A percentile compares a stretch with the other conserved stretches of the same genome.
These are phyloP conservation scores for Nakazawaea peltata DNA, from an alignment of 805 yeast genomes.

Conservation along the genomic window DNA sequence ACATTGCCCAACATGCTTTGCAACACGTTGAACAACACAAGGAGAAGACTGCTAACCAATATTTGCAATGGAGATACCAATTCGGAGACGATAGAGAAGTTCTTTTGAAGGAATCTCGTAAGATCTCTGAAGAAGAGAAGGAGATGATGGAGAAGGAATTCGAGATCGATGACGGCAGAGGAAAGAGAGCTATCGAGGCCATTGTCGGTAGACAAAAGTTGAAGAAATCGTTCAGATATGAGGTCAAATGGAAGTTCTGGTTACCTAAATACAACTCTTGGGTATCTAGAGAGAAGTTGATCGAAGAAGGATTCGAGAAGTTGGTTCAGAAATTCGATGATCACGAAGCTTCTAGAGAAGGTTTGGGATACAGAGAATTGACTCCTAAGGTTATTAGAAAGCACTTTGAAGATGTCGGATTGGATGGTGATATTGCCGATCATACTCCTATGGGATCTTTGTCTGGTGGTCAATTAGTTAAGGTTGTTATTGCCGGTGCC, in stretches of 20 bases:
- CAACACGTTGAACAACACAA: conserved; percentile 96
- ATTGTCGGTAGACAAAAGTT: conserved; percentile 95
- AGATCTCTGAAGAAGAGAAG: conserved; percentile 70
- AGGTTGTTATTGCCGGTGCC: conserved; percentile 98
- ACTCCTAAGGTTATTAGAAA: conserved; percentile 88
- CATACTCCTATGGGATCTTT: conserved; percentile 95
- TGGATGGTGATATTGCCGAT: conserved; percentile 97
- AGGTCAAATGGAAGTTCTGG: conserved; percentile 89
- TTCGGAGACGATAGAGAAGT: conserved; percentile 99
- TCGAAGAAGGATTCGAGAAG: conserved; percentile 83
- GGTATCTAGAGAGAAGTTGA: conserved; percentile 77
- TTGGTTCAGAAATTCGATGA: conserved; percentile 95
- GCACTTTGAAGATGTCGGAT: conserved; percentile 95
- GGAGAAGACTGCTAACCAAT: conserved; percentile 96
- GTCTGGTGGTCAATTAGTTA: conserved; percentile 97
- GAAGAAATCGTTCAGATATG: conserved; percentile 95
- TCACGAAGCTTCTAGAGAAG: conserved; percentile 98
- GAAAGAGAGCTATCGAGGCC: conserved; percentile 85
- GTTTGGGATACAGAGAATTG: conserved; percentile 95
- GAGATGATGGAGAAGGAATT: conserved; percentile 70
- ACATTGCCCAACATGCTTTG: conserved; percentile 97
- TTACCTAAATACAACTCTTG: conserved; percentile 90
- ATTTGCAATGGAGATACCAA: conserved; percentile 96
- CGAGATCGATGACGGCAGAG: conserved; percentile 80
- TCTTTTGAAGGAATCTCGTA: conserved; percentile 85